Evolutionary conservation across 2,329 filamentous ascomycete genomes (phyloP), one percentile per base, ranked within the genome.

Genomic region (Colletotrichum sp.): DNA sequence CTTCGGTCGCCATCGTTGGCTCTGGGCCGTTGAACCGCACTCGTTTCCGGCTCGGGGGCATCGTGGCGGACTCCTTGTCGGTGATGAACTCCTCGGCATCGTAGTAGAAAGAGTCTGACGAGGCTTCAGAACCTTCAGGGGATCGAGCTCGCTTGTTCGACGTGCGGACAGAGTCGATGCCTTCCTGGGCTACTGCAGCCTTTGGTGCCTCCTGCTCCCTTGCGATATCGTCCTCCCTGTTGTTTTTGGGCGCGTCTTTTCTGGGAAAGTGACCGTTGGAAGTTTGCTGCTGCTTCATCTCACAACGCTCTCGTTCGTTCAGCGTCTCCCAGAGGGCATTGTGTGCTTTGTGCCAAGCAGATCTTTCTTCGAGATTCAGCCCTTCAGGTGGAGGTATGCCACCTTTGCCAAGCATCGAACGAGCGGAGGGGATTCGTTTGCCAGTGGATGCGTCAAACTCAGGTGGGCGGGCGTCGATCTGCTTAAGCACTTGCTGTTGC

Each of bases 101-200:
- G 44, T 52, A 21, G 44, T 52, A 52, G 18, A n/a, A 13, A 2
- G 44, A 21, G 44, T 52, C 12, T 7, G 44, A 52, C 6, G n/a
- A 52, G 44, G 44, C 44, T 6, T 52, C 44, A 24, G 44, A 52
- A 13, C 10, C 44, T 21, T 52, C 44, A 13, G 44, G 44, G n/a
- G 44, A 52, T 52, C 44, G 44, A 8, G 44, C 44, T 52, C 44
- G 44, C 44, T 52, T 52, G 4, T 21, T 52, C n/a, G 44, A 21
- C 44, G 12, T 52, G n/a, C 3, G n/a, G 44, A 52, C 44, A 1
- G 44, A 21, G n/a, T 52, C n/a, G 10, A 21, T 8, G 12, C 6
- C 44, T 0, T 52, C 12, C n/a, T 13, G n/a, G 2, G n/a, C 10
- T 52, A 2, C n/a, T 4, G 44, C 0, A 13, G 44, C 10, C 0